Base-by-base conservation (phyloP, 2,329 filamentous ascomycete genomes). In the Biscogniauxia mediterranea region DNA sequence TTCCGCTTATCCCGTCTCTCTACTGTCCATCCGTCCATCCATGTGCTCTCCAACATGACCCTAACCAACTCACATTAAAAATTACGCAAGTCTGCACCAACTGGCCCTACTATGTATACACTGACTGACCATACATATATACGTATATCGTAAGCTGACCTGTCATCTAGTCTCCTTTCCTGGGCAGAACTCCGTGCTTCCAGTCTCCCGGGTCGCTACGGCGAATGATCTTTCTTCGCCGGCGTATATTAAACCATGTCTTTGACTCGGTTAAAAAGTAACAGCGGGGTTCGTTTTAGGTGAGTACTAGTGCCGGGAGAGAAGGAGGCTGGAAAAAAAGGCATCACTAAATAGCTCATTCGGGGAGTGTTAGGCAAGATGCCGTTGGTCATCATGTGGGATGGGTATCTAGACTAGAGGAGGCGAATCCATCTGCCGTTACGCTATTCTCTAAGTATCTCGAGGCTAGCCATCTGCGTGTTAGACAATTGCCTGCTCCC, bases 381-480 rank as follows among this genome's bases (percentile, higher is more conserved):
- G 61, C 38, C 11, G 58, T 65, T 13, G 67, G 67, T 3, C 32
- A 55, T 28, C 64, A 67, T 21, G 20, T 63, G 6, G 59, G 23
- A 13, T 66, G 61, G 51, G 59, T 69, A 5, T 5, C 23, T 23
- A 2, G 23, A 5, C n/a, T 23, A 23, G 38, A 51, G 11, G 46
- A 61, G 15, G 64, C 59, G 5, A 32, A 63, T 5, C 65, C 67
- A 1, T 60, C 49, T 20, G 42, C 26, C 5, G 23, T 66, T 42
- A 60, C 58, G 1, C 11, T 54, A 1, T 66, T 68, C 21, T 63
- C 64, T 21, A 68, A 71, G 54, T 70, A 69, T 68, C 9, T 32
- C 66, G 2, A 69, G 68, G 56, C 32, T 71, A 5, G 61, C 68
- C 2, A 63, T 71, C 3, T 68, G 64, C 56, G 4, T 66, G 1